Base-by-base conservation (phyloP, 805 yeast genomes). In the Starmerella apicola region DNA sequence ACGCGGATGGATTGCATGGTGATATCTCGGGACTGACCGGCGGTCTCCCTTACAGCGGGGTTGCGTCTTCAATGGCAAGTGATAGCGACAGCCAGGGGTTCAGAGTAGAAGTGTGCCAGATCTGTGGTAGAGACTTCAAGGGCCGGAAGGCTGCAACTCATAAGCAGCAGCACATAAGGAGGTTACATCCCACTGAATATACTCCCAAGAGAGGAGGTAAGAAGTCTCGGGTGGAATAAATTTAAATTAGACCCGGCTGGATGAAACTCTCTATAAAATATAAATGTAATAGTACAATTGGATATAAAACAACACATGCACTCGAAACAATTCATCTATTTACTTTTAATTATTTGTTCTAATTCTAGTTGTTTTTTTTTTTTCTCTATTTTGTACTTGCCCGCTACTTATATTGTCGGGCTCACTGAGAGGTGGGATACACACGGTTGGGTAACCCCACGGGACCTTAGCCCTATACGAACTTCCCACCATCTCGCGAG, bases 131-230 rank as follows among this genome's bases (percentile, higher is more conserved):
- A 28, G 52, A 53, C 27, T 67, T 67, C 57, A 62, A 60, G 47
- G 72, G 72, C 19, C 70, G 71, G 23, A 64, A 63, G 51, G 62
- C 70, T 3, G 53, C 67, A 2, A 67, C 71, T 2, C 71, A 66
- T 51, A 64, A 62, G 48, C 71, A 67, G 51, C 72, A 67, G 55
- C 72, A 67, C 42, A 66, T 66, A 37, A 60, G 68, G 18, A 53
- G 70, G 30, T 52, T 66, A 27, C 72, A 67, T 37, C 72, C 71
- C 1, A 62, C 60, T 30, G 61, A 61, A 34, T 67, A 67, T 45
- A 61, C 60, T 28, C 69, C 69, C 28, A 66, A 66, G 48, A 61
- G 68, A 3, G 70, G 71, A 4, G 71, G 71, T 17, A 64, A 62
- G 49, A 61, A 60, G 50, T 24, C 45, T 8, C 38, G 45, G 3